Conservation (phyloP, 2,329 filamentous ascomycete genomes). For the Fonsecaea pedrosoi region DNA sequence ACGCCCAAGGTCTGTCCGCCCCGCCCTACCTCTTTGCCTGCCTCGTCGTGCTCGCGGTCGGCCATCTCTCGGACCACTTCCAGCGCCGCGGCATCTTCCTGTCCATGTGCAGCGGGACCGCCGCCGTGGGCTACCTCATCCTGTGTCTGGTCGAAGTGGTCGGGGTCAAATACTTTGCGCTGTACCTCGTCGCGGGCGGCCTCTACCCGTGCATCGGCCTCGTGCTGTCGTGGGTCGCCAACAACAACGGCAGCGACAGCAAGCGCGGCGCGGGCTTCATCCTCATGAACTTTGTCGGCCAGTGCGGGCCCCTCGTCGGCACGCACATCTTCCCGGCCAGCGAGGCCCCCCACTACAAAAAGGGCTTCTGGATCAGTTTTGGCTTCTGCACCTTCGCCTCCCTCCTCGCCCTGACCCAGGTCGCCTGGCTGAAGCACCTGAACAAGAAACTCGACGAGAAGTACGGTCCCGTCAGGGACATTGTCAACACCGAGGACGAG, state of each 20-base stretch:
- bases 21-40: conserved; percentile 82
- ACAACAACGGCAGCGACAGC: conserved; percentile 40
- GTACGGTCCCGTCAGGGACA: conserved; percentile 39
- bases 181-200: conserved; percentile 64
- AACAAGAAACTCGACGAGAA: conserved; percentile 35
- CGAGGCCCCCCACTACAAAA: conserved; percentile 67
- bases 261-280: conserved; percentile 45
- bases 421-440: conserved; percentile 38
- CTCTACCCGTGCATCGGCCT: conserved; percentile 74
- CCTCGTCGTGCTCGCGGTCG: conserved; percentile 70
- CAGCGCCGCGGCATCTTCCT: conserved; percentile 70
- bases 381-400: conserved; percentile 60
- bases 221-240: conserved; percentile 72
- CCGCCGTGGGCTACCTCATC: conserved; percentile 68
- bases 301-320: conserved; percentile 75
- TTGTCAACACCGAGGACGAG: conserved; percentile 39
- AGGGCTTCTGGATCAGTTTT: conserved; percentile 69
- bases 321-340: conserved; percentile 67
- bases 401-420: conserved; percentile 31
- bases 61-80: conserved; percentile 71
- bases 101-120: conserved; percentile 62
- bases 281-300: conserved; percentile 79
- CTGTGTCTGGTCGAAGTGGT: conserved; percentile 63
- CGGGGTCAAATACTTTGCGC: conserved; percentile 59
- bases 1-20: conserved; percentile 75